Evolutionary conservation across 768 basidiomycete genomes (phyloP).

Genomic region (Nidularia pulvinata): DNA sequence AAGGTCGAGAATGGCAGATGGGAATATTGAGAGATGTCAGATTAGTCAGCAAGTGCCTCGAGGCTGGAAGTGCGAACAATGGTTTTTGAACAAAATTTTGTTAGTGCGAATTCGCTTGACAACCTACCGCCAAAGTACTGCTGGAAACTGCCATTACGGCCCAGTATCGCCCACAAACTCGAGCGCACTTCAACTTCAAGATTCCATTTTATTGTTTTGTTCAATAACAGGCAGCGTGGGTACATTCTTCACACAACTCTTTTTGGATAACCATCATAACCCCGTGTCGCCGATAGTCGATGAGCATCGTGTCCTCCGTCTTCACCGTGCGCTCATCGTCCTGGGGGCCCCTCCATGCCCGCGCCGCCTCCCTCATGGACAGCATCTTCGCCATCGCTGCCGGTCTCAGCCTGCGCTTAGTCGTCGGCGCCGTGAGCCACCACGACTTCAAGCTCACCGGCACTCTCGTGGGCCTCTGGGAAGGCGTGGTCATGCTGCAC

Average conservation of each 20-base stretch:
- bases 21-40: too few relatives aligned
- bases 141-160: not conserved
- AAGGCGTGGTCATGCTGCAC: slow-evolving; percentile 74
- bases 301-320: slow-evolving; percentile 35
- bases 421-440: slow-evolving; percentile 52
- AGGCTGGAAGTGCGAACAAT: too few relatives aligned
- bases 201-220: too few relatives aligned
- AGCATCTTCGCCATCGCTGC: slow-evolving; percentile 66
- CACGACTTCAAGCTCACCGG: slow-evolving; percentile 54
- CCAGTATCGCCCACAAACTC: too few relatives aligned
- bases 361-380: slow-evolving; percentile 54
- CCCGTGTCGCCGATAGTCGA: slow-evolving; percentile 6
- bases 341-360: slow-evolving; percentile 26
- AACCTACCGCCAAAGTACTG: too few relatives aligned
- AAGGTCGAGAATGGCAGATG: too few relatives aligned
- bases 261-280: slow-evolving; percentile 1
- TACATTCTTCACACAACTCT: not conserved
- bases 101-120: too few relatives aligned
- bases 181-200: too few relatives aligned
- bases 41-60: too few relatives aligned
- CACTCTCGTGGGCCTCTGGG: slow-evolving; percentile 77
- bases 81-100: too few relatives aligned
- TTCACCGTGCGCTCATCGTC: slow-evolving; percentile 28
- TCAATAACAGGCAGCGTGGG: not conserved
- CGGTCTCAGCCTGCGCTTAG: slow-evolving; percentile 64